Conservation (phyloP, 1,284 basidiomycete genomes). For the Sporisorium graminicola region DNA sequence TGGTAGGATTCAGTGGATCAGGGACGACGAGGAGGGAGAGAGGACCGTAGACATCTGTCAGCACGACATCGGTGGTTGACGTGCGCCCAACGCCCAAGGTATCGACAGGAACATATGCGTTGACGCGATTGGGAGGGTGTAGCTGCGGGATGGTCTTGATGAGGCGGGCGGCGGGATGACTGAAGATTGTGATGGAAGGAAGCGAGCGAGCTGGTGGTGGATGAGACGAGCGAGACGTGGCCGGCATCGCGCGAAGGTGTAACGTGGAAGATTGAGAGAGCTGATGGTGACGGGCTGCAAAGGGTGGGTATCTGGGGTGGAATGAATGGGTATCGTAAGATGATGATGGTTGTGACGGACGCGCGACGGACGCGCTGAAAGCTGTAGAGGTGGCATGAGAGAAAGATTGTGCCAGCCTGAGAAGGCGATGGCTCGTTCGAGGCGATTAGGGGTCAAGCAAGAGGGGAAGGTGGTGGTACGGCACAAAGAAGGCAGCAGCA, state of each 20-base stretch:
- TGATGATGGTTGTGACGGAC: not conserved
- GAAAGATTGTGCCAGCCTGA: too few species aligned
- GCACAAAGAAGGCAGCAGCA: conserved; percentile 1
- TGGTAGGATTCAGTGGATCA: conserved; percentile 38
- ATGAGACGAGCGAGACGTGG: not conserved
- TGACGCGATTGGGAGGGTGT: conserved; percentile 26
- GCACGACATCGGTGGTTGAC: conserved; percentile 25
- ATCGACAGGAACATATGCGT: conserved; percentile 38
- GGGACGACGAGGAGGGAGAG: conserved; percentile 43
- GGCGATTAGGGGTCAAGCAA: conserved; percentile 2
- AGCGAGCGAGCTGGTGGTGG: conserved; percentile 14
- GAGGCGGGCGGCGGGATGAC: conserved; percentile 45
- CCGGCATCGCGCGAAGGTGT: not conserved
- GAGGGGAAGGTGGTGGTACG: not conserved
- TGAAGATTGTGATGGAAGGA: conserved; percentile 45
- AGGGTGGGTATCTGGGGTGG: conserved; percentile 3
- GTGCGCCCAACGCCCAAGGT: conserved; percentile 31
- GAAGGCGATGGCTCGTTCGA: not conserved
- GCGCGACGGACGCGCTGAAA: not conserved
- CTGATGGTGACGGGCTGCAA: too few species aligned
- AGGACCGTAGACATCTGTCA: conserved; percentile 44
- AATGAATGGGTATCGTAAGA: not conserved
- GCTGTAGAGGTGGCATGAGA: too few species aligned
- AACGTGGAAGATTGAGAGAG: too few species aligned
- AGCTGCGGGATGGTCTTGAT: conserved; percentile 48